These are phyloP conservation scores for Penicillium thymicola DNA, from an alignment of 2,329 filamentous ascomycete genomes.

Conservation along the genomic window DNA sequence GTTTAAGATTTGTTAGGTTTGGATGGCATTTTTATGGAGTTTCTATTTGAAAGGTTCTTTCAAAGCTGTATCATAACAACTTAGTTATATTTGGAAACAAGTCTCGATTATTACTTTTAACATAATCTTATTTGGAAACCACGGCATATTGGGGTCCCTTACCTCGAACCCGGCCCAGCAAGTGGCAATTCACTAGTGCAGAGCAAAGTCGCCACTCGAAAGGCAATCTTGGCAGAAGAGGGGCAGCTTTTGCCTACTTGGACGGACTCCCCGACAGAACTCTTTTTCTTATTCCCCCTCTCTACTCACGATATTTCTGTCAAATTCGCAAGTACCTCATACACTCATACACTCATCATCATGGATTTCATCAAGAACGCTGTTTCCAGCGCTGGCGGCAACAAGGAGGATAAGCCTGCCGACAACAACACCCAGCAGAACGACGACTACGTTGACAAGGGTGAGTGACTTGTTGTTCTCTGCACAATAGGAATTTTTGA, in stretches of 20 bases:
- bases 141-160: background rate
- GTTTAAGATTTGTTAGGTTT: constrained; percentile 5
- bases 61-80: background rate
- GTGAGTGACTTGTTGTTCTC: background rate
- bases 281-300: background rate
- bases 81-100: background rate
- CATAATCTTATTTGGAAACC: background rate
- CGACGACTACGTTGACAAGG: constrained; percentile 6
- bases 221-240: background rate
- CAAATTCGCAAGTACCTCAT: background rate
- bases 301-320: background rate
- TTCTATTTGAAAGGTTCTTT: background rate
- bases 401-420: background rate
- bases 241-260: background rate
- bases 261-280: background rate
- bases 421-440: constrained; percentile 1
- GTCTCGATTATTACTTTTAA: background rate
- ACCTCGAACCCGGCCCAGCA: background rate
- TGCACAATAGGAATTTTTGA: background rate
- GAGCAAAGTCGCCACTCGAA: background rate
- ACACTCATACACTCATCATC: background rate
- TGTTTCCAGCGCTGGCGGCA: background rate
- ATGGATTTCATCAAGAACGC: constrained; percentile 8
- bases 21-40: background rate
- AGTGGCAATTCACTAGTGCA: background rate